Base-by-base conservation (phyloP, 2,329 filamentous ascomycete species). In the Aspergillus puulaauensis region DNA sequence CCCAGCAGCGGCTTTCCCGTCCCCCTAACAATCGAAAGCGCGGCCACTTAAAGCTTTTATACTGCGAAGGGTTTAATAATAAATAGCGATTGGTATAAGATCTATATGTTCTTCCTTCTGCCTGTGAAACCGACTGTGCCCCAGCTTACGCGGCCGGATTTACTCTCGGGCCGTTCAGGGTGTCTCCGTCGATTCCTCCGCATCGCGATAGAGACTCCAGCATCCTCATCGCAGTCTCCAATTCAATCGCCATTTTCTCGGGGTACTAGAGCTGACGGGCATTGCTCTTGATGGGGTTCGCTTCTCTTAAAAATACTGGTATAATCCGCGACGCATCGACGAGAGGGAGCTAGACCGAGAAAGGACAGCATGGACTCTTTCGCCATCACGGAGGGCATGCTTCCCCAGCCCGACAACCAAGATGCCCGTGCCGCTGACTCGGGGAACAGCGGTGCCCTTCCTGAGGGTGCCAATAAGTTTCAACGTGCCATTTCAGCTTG, bases 401-500 rank as follows among this genome's bases (percentile, higher is more conserved):
- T 72, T 47, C 68, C 72, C 56, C 68, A 69, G 39, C 56, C 66
- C 23, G 68, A 69, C 43, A 63, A 63, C 55, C 67, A 67, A 63
- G 64, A 68, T 61, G 62, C 57, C 52, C 65, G 61, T 49, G 56
- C 69, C 39, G 55, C 65, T 56, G 60, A 67, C 60, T 63, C 64
- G 45, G 59, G 63, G 56, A 57, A 66, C 50, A 59, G 65, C 44
- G 66, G 64, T 57, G 70, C 73, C 57, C 65, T 75, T 49, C 70
- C 74, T 8, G 84, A 87, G 49, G 84, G 84, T 37, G 87, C 89
- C 66, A 98, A 96, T 80, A 97, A 96, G 76, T 99, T 99, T 74
- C 95, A 99, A 75, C 90, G 89, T 72, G 95, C 95, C 56, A 96
- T 99, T 67, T 90, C 91, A 62, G 90, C 93, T 73, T 99, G 95